Evolutionary conservation across 78 protist species (phyloP), one percentile per base, ranked within the genome.

Genomic region (Thecamonas trahens): DNA sequence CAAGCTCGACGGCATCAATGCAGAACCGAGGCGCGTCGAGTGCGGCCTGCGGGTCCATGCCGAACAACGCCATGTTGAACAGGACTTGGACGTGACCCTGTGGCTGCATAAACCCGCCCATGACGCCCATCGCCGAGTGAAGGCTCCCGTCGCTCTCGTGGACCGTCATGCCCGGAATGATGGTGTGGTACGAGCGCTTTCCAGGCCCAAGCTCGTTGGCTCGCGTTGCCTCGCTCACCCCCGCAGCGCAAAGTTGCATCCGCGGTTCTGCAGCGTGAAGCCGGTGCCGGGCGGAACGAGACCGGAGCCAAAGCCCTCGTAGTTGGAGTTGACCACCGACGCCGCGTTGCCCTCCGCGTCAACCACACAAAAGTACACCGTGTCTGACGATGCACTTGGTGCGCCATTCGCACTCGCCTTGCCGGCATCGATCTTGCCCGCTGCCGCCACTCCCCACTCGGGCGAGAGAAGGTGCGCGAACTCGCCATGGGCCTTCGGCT

Each of bases 21-120:
- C 79, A 67, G n/a, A 84, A 61, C 32, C 89, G 67, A n/a, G 89
- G 90, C 14, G 50, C 70, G 52, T 87, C 80, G 9, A 90, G n/a
- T 0, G 91, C 87, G 8, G 50, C 31, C 62, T 91, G 96, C n/a
- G 96, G 91, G 61, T 72, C 58, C 90, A 91, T 76, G 35, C 73
- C 77, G 49, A 35, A 71, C 18, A 70, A 61, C n/a, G 81, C 22
- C 61, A 87, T 59, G 73, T 80, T 79, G 52, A 58, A 8, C 35
- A 83, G 28, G 13, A 57, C 72, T 49, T 91, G 95, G 22, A 86
- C 81, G 77, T 91, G 95, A 1, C 92, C 91, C 72, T 91, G 96
- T 15, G 96, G 96, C 72, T 80, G 96, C 82, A 85, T 87, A 68
- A 79, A 91, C 26, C 86, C 89, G 44, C 96, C 96, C 96, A 91